These are phyloP conservation scores for Rhodotorula kratochvilovae DNA, from an alignment of 768 basidiomycete genomes.

Conservation along the genomic window DNA sequence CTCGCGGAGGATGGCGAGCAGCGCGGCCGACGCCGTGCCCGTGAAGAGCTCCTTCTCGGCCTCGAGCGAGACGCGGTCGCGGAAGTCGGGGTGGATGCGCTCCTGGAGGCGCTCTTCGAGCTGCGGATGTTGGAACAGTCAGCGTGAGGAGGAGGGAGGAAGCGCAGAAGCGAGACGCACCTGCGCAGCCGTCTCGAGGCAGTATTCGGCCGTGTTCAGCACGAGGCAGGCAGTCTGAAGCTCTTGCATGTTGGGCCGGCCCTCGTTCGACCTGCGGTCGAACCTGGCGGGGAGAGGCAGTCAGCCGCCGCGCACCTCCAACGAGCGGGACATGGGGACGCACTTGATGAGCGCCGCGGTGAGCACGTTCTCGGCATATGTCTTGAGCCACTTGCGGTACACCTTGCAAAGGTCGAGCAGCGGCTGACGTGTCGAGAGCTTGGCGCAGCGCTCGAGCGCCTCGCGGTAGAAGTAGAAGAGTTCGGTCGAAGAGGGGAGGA, in stretches of 20 bases:
- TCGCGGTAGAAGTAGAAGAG: constrained; percentile 96
- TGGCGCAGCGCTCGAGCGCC: constrained; percentile 87
- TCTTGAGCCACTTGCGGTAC: constrained; percentile 87
- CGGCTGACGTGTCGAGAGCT: constrained; percentile 75
- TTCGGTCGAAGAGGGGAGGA: constrained; percentile 89
- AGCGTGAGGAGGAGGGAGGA: background rate
- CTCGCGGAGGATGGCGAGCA: constrained; percentile 73
- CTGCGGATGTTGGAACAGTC: constrained; percentile 50
- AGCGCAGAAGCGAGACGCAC: constrained; percentile 50
- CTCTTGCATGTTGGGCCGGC: constrained; percentile 68
- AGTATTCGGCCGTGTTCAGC: constrained; percentile 97
- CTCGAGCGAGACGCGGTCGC: constrained; percentile 75
- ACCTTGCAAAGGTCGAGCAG: constrained; percentile 73
- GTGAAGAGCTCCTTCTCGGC: constrained; percentile 83
- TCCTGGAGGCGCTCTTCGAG: constrained; percentile 86
- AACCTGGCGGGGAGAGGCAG: background rate
- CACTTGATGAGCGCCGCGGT: constrained; percentile 68
- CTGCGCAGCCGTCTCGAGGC: constrained; percentile 83
- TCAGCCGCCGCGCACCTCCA: background rate
- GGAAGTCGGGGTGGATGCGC: constrained; percentile 69
- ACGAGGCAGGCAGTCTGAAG: constrained; percentile 78
- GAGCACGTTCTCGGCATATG: constrained; percentile 96
- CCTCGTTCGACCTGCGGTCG: constrained; percentile 68
- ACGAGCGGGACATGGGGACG: constrained; percentile 11
- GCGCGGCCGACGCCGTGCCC: constrained; percentile 76